phyloP scores from a whole-genome alignment of 306 rosid genomes.

The Cicer chorassanicum region DNA sequence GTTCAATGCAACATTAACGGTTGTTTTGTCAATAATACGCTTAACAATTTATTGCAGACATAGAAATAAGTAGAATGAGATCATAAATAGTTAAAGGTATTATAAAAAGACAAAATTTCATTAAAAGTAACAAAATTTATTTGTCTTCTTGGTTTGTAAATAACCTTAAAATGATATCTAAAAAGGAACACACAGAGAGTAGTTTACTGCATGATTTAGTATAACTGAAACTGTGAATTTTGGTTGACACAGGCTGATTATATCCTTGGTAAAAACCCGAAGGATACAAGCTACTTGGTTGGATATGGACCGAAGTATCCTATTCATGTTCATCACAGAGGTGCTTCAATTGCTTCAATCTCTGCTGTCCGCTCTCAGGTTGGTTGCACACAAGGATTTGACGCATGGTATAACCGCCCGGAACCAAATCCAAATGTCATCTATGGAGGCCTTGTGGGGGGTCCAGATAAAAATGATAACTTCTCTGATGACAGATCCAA shows the following conservation, averaged over 20 bases:
- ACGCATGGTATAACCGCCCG: slow-evolving; percentile 64
- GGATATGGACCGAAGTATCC: slow-evolving; percentile 83
- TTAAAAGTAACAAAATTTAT: too few relatives aligned
- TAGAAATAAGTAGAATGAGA: too few relatives aligned
- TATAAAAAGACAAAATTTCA: too few relatives aligned
- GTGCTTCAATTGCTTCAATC: slow-evolving; percentile 71
- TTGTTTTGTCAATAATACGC: too few relatives aligned
- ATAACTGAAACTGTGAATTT: slow-evolving; percentile 22
- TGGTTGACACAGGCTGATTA: slow-evolving; percentile 63
- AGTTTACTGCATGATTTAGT: background rate
- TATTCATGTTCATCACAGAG: slow-evolving; percentile 79
- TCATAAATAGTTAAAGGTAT: too few relatives aligned
- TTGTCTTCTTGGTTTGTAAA: too few relatives aligned
- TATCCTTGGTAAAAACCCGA: slow-evolving; percentile 82
- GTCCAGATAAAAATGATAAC: slow-evolving; percentile 69
- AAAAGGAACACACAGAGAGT: too few relatives aligned
- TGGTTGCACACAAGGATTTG: slow-evolving; percentile 83
- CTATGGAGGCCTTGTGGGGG: slow-evolving; percentile 82
- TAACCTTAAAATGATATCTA: too few relatives aligned
- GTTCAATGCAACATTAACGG: too few relatives aligned
- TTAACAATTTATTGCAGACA: too few relatives aligned
- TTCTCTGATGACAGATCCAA: slow-evolving; percentile 74
- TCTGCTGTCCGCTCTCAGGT: slow-evolving; percentile 49
- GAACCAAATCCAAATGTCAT: slow-evolving; percentile 71
- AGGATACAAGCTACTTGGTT: slow-evolving; percentile 71